A percentile compares a stretch with the other conserved stretches of the same genome.
phyloP scores from a whole-genome alignment of 192 early-diverging fungal species.

The Dissophora ornata region DNA sequence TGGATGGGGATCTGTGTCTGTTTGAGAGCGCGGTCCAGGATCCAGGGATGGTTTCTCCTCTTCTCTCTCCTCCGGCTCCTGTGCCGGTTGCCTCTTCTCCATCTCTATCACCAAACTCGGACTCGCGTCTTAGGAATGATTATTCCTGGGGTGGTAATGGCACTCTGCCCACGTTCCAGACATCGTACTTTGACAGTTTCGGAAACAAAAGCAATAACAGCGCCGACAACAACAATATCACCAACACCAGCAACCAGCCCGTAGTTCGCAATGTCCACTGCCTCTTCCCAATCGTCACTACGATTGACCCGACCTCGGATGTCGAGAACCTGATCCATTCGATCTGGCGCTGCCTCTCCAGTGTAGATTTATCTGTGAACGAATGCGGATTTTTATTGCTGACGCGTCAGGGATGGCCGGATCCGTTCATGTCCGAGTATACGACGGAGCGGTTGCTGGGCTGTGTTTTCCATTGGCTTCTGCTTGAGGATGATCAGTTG shows the following conservation, averaged over 20 bases:
- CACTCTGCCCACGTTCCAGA: conserved; percentile 20
- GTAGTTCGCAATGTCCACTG: conserved; percentile 40
- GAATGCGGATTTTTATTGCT: conserved; percentile 66
- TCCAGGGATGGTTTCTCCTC: not conserved
- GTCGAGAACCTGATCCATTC: conserved; percentile 65
- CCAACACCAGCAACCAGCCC: not conserved
- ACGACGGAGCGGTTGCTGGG: conserved; percentile 60
- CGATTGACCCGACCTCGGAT: conserved; percentile 61
- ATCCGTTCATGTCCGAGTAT: conserved; percentile 67
- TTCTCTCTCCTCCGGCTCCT: not conserved
- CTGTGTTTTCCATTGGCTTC: conserved; percentile 61
- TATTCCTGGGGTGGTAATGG: not conserved
- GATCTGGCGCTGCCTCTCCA: conserved; percentile 60
- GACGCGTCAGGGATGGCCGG: conserved; percentile 66
- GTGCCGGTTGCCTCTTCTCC: not conserved
- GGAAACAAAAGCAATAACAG: not conserved
- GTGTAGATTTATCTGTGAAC: conserved; percentile 63
- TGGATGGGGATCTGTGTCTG: conserved; percentile 55
- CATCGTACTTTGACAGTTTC: conserved; percentile 18
- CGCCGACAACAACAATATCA: not conserved
- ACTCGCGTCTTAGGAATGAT: too few relatives aligned
- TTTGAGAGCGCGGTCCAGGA: conserved; percentile 16
- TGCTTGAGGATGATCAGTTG: conserved; percentile 65
- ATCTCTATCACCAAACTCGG: not conserved
- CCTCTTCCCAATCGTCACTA: conserved; percentile 62